Evolutionary conservation across 352 stramenopile genomes (phyloP), one percentile per base, ranked within the genome.

Genomic region (Globisporangium sylvaticum): DNA sequence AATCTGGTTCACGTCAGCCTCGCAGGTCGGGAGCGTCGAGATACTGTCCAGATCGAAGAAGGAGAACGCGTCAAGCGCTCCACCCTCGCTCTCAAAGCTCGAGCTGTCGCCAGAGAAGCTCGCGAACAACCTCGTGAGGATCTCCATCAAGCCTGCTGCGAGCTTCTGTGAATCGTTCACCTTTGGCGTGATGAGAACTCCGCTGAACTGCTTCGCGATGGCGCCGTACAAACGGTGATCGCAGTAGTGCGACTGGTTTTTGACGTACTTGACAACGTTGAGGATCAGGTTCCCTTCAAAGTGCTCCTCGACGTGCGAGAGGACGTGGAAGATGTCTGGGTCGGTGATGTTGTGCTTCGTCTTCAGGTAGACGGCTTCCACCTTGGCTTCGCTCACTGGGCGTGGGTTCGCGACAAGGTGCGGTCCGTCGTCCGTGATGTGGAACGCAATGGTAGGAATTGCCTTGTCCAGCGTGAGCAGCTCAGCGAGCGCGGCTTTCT

Each of bases 191-290:
- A 89, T 83, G 32, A 89, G 78, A 42, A 89, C 81, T 65, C 83
- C 79, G 50, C 72, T 70, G 46, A 91, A 85, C 54, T 81, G 76
- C 70, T 86, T 89, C 12, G 79, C 76, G 22, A 91, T 73, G 22
- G 76, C 80, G 7, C 78, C 77, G 68, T 85, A 89, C 58, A 89
- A 71, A 9, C 69, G 66, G 64, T 89, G 76, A 63, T 88, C 76
- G 54, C 65, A 78, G 50, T 69, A 66, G 64, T 89, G 74, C 65
- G 84, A 76, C 44, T 61, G 78, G 27, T 46, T 75, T 59, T 82
- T 78, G 60, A 79, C 25, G 74, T 87, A 88, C 69, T 91, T 89
- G 72, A 91, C 53, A n/a, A 88, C 56, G 31, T 77, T 90, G 0
- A 89, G 71, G 27, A 90, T 80, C 32, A 91, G 76, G 25, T 77